Percentiles rank a stretch among this genome's conserved stretches.
Conservation (phyloP, 139 green algal genomes). For the Pycnococcus provasolii region DNA sequence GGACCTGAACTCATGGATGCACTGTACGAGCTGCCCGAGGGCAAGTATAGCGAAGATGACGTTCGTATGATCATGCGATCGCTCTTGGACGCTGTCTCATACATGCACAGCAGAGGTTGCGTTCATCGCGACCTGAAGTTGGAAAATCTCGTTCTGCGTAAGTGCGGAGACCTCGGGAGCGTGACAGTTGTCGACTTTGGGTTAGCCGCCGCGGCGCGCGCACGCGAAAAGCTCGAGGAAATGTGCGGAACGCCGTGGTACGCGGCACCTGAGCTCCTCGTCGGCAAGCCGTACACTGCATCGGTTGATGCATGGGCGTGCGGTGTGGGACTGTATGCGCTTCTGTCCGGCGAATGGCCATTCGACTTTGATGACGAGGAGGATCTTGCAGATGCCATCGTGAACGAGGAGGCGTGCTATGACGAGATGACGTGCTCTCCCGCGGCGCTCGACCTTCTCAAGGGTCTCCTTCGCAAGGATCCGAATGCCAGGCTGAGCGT, state of each 20-base stretch:
- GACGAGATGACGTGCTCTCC: neutral
- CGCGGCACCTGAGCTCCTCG: constrained; percentile 25
- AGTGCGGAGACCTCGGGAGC: constrained; percentile 15
- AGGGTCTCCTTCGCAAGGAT: constrained; percentile 11
- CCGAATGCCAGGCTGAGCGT: constrained; percentile 8
- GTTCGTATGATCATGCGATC: constrained; percentile 8
- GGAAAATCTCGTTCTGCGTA: constrained; percentile 31
- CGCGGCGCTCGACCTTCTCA: constrained; percentile 17
- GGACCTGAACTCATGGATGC: constrained; percentile 27
- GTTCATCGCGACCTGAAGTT: constrained; percentile 37
- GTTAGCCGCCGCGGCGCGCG: constrained; percentile 24
- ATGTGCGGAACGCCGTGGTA: constrained; percentile 30
- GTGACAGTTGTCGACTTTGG: constrained; percentile 38
- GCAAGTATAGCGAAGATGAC: constrained; percentile 4
- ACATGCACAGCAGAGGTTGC: constrained; percentile 28
- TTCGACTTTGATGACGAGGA: constrained; percentile 30
- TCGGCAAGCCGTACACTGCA: constrained; percentile 20
- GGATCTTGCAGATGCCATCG: constrained; percentile 17
- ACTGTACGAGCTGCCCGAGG: constrained; percentile 4
- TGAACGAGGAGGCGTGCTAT: neutral
- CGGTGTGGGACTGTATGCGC: constrained; percentile 28
- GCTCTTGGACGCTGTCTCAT: constrained; percentile 27
- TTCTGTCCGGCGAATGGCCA: constrained; percentile 13
- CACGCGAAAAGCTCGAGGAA: constrained; percentile 19
- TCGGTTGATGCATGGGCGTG: constrained; percentile 33